Base-by-base conservation (phyloP, 2,329 filamentous ascomycete species). In the Cercospora janseana region DNA sequence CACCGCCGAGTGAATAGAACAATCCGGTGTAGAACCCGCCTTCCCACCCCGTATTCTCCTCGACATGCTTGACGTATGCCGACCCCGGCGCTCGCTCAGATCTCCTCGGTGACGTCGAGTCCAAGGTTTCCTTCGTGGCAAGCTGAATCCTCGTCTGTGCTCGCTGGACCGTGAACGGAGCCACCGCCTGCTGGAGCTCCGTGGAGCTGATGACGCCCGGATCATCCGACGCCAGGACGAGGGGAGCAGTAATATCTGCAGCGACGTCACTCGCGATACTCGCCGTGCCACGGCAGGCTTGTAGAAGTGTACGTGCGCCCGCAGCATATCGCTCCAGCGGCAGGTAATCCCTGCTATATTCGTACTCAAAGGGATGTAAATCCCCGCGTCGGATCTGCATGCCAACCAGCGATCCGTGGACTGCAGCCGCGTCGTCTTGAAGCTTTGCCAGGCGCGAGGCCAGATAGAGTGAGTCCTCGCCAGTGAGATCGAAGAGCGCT, bases 311-410 rank as follows among this genome's bases (percentile, higher is more conserved):
- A 12, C 42, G 48, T 2, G 55, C 52, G n/a, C 38, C 52, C 18
- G 46, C 48, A 2, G 52, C 42, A 65, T 89, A 95, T 18, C 79
- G 71, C 46, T 85, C 79, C 0, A 88, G 74, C 0, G 90, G 90
- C 13, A 94, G 81, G 63, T 94, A 94, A 23, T 86, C 85, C 47
- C 83, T 79, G 35, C 80, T 78, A 69, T 90, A 92, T 66, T 91
- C 85, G 69, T 90, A 92, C 66, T 92, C 87, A 50, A 82, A 75
- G 0, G 89, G 88, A 59, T 88, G 87, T 6, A 81, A 75, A 66
- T 95, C 89, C 21, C 89, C 89, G 48, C 84, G 86, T 9, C 89
- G 86, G 51, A 95, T 79, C 59, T 95, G 90, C 43, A 93, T 69
- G 16, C 87, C 88, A 29, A 94, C 73, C 24, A 80, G 73, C 12